These are phyloP conservation scores for Blastosporella zonata DNA, from an alignment of 1,284 basidiomycete species.

Conservation along the genomic window DNA sequence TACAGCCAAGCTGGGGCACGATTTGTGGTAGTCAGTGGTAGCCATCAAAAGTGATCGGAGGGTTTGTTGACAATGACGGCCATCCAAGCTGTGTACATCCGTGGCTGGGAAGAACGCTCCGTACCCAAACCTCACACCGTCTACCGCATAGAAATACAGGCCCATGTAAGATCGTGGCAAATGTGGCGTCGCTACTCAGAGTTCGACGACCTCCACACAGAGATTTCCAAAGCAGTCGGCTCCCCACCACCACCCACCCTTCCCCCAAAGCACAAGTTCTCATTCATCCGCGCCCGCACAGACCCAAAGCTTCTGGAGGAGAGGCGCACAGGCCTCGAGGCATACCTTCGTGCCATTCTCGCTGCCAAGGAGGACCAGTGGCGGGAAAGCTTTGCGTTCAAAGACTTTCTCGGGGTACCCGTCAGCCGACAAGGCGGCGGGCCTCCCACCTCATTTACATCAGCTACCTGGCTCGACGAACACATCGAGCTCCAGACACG, in stretches of 20 bases:
- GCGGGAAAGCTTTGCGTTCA: conserved; percentile 79
- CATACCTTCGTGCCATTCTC: conserved; percentile 85
- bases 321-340: conserved; percentile 72
- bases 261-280: conserved; percentile 80
- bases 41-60: conserved; percentile 7
- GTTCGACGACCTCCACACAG: conserved; percentile 83
- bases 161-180: conserved; percentile 86
- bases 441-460: conserved; percentile 55
- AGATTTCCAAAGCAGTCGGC: conserved; percentile 71
- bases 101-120: conserved; percentile 62
- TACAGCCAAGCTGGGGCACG: conserved; percentile 44
- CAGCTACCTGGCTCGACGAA: conserved; percentile 82
- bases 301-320: conserved; percentile 64
- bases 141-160: conserved; percentile 78
- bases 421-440: conserved; percentile 47
- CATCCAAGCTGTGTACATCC: conserved; percentile 72
- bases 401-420: conserved; percentile 85
- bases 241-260: conserved; percentile 72
- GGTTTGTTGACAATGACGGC: conserved; percentile 49
- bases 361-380: conserved; percentile 78
- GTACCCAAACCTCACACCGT: conserved; percentile 74
- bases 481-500: conserved; percentile 73
- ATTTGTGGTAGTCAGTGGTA: conserved; percentile 55
- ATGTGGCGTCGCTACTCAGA: conserved; percentile 94
- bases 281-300: conserved; percentile 52